Evolutionary conservation across 805 yeast species (phyloP).

Genomic region (Nakazawaea molendinolei): DNA sequence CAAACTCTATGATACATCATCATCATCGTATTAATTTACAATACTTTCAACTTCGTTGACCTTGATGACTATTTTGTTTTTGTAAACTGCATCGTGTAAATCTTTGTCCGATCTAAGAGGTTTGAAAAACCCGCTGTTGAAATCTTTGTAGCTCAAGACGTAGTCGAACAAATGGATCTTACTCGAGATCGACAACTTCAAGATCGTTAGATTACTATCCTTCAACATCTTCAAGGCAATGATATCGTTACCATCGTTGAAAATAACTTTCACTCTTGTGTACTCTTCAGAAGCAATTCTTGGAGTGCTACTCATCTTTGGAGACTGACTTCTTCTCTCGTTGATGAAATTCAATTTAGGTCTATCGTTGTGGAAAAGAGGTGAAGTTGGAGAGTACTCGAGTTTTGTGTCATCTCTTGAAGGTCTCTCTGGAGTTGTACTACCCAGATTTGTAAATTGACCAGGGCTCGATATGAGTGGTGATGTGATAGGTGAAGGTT

Average conservation of each 20-base stretch:
- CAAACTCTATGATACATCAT: not conserved
- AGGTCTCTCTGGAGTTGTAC: slow-evolving; percentile 7
- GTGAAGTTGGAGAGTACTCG: slow-evolving; percentile 11
- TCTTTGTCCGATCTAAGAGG: slow-evolving; percentile 16
- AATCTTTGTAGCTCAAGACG: slow-evolving; percentile 15
- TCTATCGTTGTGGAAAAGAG: slow-evolving; percentile 5
- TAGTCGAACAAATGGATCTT: slow-evolving; percentile 11
- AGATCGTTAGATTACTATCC: slow-evolving; percentile 13
- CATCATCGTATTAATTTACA: not conserved
- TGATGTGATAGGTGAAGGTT: slow-evolving; percentile 10
- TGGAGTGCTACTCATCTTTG: not conserved
- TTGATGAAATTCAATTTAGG: slow-evolving; percentile 6
- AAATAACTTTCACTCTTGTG: slow-evolving; percentile 14
- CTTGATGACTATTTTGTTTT: slow-evolving; percentile 14
- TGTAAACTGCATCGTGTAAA: slow-evolving; percentile 12
- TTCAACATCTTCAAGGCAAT: slow-evolving; percentile 13
- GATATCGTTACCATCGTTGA: slow-evolving; percentile 15
- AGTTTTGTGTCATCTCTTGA: slow-evolving; percentile 8
- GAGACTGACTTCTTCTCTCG: slow-evolving; percentile 7
- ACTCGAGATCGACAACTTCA: slow-evolving; percentile 12
- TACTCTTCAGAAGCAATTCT: slow-evolving; percentile 3
- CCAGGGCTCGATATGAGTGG: not conserved
- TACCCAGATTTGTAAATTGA: not conserved
- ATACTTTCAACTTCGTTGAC: slow-evolving; percentile 8
- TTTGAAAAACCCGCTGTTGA: slow-evolving; percentile 14